Conservation (phyloP, 2,329 filamentous ascomycete species). For the Ophiostoma populinum region DNA sequence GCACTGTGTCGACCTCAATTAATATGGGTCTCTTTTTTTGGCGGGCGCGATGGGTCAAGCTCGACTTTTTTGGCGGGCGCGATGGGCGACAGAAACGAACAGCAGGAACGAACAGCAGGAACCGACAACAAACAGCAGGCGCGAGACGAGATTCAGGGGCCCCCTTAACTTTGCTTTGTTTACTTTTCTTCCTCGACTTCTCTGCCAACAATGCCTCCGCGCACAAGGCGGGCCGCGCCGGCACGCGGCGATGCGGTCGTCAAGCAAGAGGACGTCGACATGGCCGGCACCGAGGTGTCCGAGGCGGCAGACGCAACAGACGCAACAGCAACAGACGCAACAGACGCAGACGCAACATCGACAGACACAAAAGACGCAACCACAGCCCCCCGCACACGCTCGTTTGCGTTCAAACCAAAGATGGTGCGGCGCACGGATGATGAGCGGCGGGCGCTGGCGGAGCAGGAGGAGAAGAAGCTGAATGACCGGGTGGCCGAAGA, state of each 20-base stretch:
- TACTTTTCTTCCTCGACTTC: too few species aligned
- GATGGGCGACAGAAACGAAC: too few species aligned
- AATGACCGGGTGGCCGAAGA: constrained; percentile 17
- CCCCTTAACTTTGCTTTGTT: too few species aligned
- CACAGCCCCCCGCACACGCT: constrained; percentile 3
- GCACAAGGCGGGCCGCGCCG: constrained; percentile 8
- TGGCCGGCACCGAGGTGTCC: too few species aligned
- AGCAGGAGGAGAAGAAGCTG: constrained; percentile 18
- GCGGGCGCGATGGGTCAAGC: too few species aligned
- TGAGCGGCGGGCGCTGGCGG: constrained; percentile 20
- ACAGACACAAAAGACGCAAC: background rate
- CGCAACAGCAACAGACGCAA: background rate
- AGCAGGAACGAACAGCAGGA: too few species aligned
- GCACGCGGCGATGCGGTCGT: too few species aligned
- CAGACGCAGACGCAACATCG: constrained; percentile 4
- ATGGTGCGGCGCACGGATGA: constrained; percentile 18
- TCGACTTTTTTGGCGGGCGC: too few species aligned
- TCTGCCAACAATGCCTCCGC: constrained; percentile 10
- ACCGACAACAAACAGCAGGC: too few species aligned
- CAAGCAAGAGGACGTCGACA: too few species aligned
- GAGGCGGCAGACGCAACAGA: too few species aligned
- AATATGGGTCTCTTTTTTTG: constrained; percentile 2
- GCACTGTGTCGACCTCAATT: background rate
- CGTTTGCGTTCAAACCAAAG: constrained; percentile 18
- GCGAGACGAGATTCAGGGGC: too few species aligned